These are phyloP conservation scores for Chalaropsis ovoidea DNA, from an alignment of 2,329 filamentous ascomycete species.

Conservation along the genomic window DNA sequence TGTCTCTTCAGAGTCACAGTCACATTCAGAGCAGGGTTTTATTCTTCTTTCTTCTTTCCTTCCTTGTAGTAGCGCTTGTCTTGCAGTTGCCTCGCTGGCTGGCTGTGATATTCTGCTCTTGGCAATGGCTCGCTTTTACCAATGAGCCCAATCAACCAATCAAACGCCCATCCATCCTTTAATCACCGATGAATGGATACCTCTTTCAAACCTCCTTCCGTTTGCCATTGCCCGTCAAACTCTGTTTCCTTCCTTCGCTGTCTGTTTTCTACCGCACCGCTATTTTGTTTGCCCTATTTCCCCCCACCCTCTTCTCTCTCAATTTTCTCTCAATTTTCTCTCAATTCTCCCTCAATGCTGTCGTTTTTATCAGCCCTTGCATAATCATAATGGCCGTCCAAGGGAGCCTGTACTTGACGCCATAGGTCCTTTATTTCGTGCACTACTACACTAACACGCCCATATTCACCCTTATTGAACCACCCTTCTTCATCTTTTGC, in stretches of 20 bases:
- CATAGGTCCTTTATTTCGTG: background rate
- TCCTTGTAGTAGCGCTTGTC: background rate
- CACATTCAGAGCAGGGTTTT: too few relatives aligned
- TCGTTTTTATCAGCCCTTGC: slow-evolving; percentile 3
- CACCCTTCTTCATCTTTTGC: too few relatives aligned
- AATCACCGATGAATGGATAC: too few relatives aligned
- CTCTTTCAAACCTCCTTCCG: background rate
- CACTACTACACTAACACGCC: background rate
- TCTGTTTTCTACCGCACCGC: background rate
- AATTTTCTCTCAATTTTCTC: background rate
- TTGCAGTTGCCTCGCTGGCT: too few relatives aligned
- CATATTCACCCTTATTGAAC: too few relatives aligned
- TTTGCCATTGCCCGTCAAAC: background rate
- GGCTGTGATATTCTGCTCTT: too few relatives aligned
- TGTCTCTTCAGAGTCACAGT: too few relatives aligned
- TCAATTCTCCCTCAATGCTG: background rate
- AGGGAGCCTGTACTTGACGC: background rate
- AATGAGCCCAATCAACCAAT: too few relatives aligned
- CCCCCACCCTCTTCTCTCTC: too few relatives aligned
- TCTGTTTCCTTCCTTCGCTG: background rate
- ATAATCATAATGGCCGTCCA: background rate
- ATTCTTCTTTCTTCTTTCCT: background rate
- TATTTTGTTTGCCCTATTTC: too few relatives aligned
- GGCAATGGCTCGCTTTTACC: too few relatives aligned
- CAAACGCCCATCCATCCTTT: too few relatives aligned